Base-by-base conservation (phyloP, 1,284 basidiomycete species). In the Vanrija pseudolonga region DNA sequence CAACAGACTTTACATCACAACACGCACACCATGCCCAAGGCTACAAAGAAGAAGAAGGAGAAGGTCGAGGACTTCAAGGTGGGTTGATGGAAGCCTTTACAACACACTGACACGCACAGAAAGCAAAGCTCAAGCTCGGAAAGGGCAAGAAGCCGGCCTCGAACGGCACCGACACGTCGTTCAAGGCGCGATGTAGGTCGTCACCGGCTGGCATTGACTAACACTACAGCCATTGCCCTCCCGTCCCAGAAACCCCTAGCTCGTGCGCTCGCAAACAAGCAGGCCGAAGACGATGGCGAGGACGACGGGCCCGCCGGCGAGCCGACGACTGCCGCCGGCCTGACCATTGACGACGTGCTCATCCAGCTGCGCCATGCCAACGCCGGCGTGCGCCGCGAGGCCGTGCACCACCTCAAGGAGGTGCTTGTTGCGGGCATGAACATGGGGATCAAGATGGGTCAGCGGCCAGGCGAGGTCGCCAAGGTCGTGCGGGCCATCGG, bases 111-210 rank as follows among this genome's bases (percentile, higher is more conserved):
- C 20, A 26, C 22, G 5, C 0, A 0, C 76, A 96, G 90, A 97
- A 95, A 90, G 85, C 90, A 22, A 97, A 90, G 74, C 82, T 95
- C 45, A 98, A 96, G 77, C 87, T 98, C 47, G 95, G 95, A 36
- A 98, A 95, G 75, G 91, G 90, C 46, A 98, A 95, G 74, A 85
- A 89, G 68, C 69, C 79, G 8, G 81, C 91, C 9, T 83, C 79
- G 50, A 98, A 97, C 82, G 89, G 85, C 9, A 85, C 96, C 61
- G 90, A 98, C 74, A 97, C 94, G 1, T 93, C 92, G 0, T 97
- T 95, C 83, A 96, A 93, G 74, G 86, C 91, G 42, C 83, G 89
- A 61, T 91, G 91, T 93, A 56, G 68, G 82, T 71, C 2, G 6
- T 17, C 19, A 11, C 23, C 23, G 4, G 22, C 18, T 32, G 6